Percentiles rank a stretch among this genome's conserved stretches.
phyloP scores from a whole-genome alignment of 129 eudicot genomes.

The Smallanthus sonchifolius region DNA sequence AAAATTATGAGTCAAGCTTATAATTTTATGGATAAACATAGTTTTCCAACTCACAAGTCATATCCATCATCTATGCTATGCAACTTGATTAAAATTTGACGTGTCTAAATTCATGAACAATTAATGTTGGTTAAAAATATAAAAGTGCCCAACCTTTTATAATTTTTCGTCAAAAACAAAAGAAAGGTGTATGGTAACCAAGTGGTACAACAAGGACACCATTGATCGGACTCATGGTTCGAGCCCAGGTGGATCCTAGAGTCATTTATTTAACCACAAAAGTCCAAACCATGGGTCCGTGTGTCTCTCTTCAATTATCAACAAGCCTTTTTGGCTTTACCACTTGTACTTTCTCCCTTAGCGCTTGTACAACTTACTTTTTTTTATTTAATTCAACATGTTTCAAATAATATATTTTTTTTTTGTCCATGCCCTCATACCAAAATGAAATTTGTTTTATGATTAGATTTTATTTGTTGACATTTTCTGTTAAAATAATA shows the following conservation, averaged over 20 bases:
- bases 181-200: constrained; percentile 15
- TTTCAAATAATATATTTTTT: too few relatives aligned
- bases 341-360: constrained; percentile 2
- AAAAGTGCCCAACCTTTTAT: not conserved
- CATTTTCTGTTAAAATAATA: too few relatives aligned
- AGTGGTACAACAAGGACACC: constrained; percentile 12
- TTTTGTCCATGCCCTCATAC: too few relatives aligned
- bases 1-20: not conserved
- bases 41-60: not conserved
- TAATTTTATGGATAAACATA: not conserved
- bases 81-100: not conserved
- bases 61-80: not conserved
- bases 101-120: not conserved
- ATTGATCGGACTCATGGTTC: not conserved
- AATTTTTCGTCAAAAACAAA: constrained; percentile 12
- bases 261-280: not conserved
- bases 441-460: too few relatives aligned
- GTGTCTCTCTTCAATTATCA: not conserved
- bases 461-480: too few relatives aligned
- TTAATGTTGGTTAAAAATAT: not conserved
- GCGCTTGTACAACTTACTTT: too few relatives aligned
- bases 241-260: not conserved
- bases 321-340: not conserved
- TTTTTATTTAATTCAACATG: too few relatives aligned
- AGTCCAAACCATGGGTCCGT: constrained; percentile 4